Conservation (phyloP, 2,329 filamentous ascomycete species). For the Hymenoscyphus fraxineus region DNA sequence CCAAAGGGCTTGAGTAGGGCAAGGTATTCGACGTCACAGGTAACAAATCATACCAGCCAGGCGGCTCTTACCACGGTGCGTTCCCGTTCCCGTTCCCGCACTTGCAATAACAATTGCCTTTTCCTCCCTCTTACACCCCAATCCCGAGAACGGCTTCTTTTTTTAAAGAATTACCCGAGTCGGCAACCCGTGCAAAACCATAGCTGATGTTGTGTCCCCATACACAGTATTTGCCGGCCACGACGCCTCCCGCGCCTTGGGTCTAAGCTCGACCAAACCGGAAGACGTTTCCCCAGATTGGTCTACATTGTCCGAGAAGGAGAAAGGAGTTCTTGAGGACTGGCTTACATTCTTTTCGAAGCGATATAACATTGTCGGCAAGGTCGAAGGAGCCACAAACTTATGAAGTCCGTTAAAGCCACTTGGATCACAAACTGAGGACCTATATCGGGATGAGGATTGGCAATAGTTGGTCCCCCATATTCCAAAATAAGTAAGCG, state of each 20-base stretch:
- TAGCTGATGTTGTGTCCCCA: conserved; percentile 3
- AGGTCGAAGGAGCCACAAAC: conserved; percentile 59
- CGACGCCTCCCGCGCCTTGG: conserved; percentile 90
- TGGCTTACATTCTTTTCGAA: conserved; percentile 98
- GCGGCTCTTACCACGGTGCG: conserved; percentile 81
- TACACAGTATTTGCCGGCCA: conserved; percentile 85
- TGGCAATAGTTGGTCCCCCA: not conserved
- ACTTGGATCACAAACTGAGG: not conserved
- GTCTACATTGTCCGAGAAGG: conserved; percentile 77
- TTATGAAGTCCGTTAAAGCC: conserved; percentile 24
- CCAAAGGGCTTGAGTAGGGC: conserved; percentile 53
- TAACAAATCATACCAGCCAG: conserved; percentile 80
- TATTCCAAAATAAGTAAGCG: not conserved
- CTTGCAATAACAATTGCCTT: conserved; percentile 14
- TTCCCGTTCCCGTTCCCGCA: not conserved
- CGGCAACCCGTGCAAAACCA: not conserved
- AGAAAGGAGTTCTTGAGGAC: conserved; percentile 80
- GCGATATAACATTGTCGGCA: conserved; percentile 85
- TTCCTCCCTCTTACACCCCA: not conserved
- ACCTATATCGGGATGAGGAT: not conserved
- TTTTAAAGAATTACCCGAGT: not conserved
- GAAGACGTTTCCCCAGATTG: conserved; percentile 83
- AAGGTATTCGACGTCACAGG: conserved; percentile 91
- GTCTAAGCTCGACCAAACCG: conserved; percentile 76
- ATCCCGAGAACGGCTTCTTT: not conserved